Evolutionary conservation across 176 grass and related monocot species (phyloP).

Genomic region (Oryza punctata): DNA sequence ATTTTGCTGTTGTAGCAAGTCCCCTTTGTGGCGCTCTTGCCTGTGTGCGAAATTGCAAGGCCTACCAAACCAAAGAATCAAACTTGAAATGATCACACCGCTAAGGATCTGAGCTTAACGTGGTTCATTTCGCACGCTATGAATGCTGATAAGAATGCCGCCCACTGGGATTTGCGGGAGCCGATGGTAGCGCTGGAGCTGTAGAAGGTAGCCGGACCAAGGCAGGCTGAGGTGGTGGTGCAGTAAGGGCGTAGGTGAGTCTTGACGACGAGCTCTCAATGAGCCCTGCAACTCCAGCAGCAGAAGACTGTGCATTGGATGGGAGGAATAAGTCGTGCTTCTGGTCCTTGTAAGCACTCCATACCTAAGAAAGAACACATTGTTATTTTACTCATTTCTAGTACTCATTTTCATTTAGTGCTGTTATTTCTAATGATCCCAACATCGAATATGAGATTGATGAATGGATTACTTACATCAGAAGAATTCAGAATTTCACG

Average conservation of each 20-base stretch:
- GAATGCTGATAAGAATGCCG: constrained; percentile 51
- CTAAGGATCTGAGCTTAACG: neutral
- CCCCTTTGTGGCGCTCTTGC: neutral
- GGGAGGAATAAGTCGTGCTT: constrained; percentile 98
- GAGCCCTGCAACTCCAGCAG: constrained; percentile 92
- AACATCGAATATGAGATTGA: constrained; percentile 27
- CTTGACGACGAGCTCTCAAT: constrained; percentile 93
- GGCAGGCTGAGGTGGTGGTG: constrained; percentile 67
- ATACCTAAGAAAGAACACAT: constrained; percentile 56
- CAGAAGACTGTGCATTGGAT: constrained; percentile 88
- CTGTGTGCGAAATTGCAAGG: neutral
- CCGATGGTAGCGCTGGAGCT: constrained; percentile 39
- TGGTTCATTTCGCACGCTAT: constrained; percentile 14
- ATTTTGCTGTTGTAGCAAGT: constrained; percentile 12
- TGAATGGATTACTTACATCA: constrained; percentile 63
- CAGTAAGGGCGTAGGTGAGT: constrained; percentile 78
- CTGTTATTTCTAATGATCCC: constrained; percentile 5
- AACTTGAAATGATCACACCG: neutral
- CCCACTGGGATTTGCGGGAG: constrained; percentile 54
- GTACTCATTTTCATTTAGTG: neutral
- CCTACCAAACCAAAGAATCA: neutral
- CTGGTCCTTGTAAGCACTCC: constrained; percentile 97
- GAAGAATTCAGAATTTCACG: constrained; percentile 89
- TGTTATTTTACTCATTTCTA: neutral
- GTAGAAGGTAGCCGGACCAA: constrained; percentile 66